Evolutionary conservation across 768 basidiomycete species (phyloP).

Genomic region (Asterophora parasitica): DNA sequence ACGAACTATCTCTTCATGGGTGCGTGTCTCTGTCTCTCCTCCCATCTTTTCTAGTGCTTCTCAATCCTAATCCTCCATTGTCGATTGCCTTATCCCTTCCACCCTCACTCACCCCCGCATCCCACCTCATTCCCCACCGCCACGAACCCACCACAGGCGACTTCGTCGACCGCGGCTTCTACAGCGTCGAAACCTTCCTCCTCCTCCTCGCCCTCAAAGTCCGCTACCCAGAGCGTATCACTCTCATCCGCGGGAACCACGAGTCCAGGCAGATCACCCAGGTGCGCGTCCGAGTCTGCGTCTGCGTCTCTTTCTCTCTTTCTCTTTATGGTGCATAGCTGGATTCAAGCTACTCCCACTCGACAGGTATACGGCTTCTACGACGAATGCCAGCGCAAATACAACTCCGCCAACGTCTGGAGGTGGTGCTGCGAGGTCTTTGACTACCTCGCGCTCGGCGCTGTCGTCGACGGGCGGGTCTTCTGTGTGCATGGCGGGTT

Average conservation of each 20-base stretch:
- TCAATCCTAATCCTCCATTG: too few species aligned
- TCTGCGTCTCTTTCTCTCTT: too few species aligned
- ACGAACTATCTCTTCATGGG: slow-evolving; percentile 98
- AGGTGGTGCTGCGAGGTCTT: slow-evolving; percentile 98
- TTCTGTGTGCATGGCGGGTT: slow-evolving; percentile 98
- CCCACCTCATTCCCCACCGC: background rate
- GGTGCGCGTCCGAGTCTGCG: too few species aligned
- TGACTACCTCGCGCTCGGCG: slow-evolving; percentile 91
- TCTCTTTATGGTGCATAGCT: too few species aligned
- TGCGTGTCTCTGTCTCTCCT: slow-evolving; percentile 27
- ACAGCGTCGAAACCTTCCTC: slow-evolving; percentile 94
- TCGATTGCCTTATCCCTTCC: slow-evolving; percentile 2
- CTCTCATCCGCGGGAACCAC: slow-evolving; percentile 96
- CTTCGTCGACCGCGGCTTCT: slow-evolving; percentile 97
- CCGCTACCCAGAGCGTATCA: slow-evolving; percentile 95
- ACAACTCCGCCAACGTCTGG: slow-evolving; percentile 93
- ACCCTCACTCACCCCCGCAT: background rate
- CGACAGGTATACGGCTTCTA: slow-evolving; percentile 93
- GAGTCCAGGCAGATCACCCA: slow-evolving; percentile 96
- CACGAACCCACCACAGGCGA: slow-evolving; percentile 56
- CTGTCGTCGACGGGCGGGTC: slow-evolving; percentile 94
- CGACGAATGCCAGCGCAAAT: slow-evolving; percentile 96
- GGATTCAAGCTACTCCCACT: too few species aligned
- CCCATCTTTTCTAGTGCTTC: background rate
- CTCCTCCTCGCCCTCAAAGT: slow-evolving; percentile 94